Conservation (phyloP, 345 rosid species). For the Odontarrhena argentea region DNA sequence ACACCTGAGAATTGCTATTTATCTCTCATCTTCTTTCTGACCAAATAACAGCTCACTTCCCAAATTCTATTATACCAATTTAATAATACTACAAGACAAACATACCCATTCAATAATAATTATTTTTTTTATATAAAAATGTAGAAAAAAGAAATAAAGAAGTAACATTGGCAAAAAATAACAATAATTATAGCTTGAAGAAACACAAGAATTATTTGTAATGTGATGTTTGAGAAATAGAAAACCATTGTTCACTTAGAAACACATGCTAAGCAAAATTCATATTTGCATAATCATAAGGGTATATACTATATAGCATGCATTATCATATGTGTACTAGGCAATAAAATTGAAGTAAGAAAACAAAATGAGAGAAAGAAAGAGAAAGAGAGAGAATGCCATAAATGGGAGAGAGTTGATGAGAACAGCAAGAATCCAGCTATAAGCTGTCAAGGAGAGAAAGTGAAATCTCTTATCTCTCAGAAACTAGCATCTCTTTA, state of each 20-base stretch:
- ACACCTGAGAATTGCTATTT: conserved; percentile 43
- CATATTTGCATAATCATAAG: conserved; percentile 6
- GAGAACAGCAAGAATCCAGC: conserved; percentile 47
- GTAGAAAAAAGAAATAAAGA: not conserved
- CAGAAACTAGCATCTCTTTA: conserved; percentile 23
- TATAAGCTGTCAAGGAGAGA: conserved; percentile 40
- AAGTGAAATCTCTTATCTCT: conserved; percentile 38
- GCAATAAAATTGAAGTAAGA: not conserved
- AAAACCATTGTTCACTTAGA: not conserved
- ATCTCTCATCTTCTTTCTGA: conserved; percentile 43
- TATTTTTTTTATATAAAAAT: not conserved
- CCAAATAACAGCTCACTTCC: conserved; percentile 41
- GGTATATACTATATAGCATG: not conserved
- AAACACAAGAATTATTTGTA: not conserved
- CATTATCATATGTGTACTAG: conserved; percentile 21
- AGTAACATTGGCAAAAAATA: not conserved
- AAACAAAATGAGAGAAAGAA: conserved; percentile 16
- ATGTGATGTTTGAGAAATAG: not conserved
- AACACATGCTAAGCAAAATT: not conserved
- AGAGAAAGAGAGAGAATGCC: not conserved
- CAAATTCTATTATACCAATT: not conserved
- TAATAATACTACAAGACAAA: conserved; percentile 33
- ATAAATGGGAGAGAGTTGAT: conserved; percentile 35
- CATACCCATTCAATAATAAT: conserved; percentile 35
- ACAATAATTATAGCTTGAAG: not conserved